Percentiles rank a stretch among this genome's conserved stretches.
These are phyloP conservation scores for Batkoa obscura DNA, from an alignment of 371 early-diverging fungal species.

Conservation along the genomic window DNA sequence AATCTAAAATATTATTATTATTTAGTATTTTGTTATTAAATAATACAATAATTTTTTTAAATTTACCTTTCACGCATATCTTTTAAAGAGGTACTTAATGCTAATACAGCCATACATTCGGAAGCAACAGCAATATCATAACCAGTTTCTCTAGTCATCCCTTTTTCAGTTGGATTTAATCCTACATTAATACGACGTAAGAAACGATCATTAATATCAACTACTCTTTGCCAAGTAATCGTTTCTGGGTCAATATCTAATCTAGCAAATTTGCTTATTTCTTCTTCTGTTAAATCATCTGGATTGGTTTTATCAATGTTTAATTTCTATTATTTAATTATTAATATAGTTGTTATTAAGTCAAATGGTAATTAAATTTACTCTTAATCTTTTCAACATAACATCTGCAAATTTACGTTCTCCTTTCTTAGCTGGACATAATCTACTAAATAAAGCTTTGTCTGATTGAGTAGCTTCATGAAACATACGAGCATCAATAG, in stretches of 20 bases:
- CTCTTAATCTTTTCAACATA: conserved; percentile 55
- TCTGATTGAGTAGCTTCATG: conserved; percentile 85
- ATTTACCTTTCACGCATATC: conserved; percentile 72
- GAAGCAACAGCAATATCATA: conserved; percentile 94
- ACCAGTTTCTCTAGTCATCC: conserved; percentile 68
- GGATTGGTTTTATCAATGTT: conserved; percentile 68
- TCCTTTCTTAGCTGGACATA: conserved; percentile 78
- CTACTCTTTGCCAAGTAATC: conserved; percentile 88
- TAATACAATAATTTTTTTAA: not conserved
- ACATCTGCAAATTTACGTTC: conserved; percentile 59
- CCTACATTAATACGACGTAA: conserved; percentile 78
- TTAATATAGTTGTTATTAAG: conserved; percentile 1
- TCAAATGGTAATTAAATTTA: not conserved
- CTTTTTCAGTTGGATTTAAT: conserved; percentile 68
- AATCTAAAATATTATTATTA: conserved; percentile 17
- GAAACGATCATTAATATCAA: conserved; percentile 91
- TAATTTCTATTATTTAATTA: conserved; percentile 22
- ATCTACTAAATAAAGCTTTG: conserved; percentile 63
- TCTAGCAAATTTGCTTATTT: conserved; percentile 56
- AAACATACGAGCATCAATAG: conserved; percentile 92
- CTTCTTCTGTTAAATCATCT: conserved; percentile 54
- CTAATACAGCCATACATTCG: conserved; percentile 94
- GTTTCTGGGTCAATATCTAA: conserved; percentile 81
- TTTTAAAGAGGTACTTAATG: conserved; percentile 61
- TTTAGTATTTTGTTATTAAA: no score